phyloP scores from a whole-genome alignment of 768 basidiomycete species.

The Scleroderma bovista region DNA sequence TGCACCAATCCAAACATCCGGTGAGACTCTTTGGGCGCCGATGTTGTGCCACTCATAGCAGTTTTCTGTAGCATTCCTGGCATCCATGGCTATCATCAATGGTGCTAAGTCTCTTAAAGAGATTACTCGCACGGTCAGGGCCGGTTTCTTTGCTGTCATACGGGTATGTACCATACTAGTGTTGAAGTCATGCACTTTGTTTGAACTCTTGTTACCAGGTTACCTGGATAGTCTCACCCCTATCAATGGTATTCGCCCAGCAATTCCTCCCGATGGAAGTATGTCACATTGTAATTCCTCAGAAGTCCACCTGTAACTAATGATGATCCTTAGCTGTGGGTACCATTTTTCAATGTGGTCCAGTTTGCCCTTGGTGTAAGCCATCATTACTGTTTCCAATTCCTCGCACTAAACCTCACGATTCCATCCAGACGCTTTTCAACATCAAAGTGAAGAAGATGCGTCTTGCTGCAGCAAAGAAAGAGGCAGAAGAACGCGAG shows the following conservation, averaged over 20 bases:
- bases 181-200: background rate
- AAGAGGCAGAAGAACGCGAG: constrained; percentile 38
- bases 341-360: constrained; percentile 78
- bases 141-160: constrained; percentile 69
- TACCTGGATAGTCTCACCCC: constrained; percentile 74
- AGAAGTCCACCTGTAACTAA: constrained; percentile 1
- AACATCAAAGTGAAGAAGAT: constrained; percentile 67
- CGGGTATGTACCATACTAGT: constrained; percentile 43
- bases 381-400: constrained; percentile 1
- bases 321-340: constrained; percentile 59
- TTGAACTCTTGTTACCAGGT: constrained; percentile 41
- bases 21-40: constrained; percentile 34
- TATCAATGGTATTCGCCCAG: constrained; percentile 72
- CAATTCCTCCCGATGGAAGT: constrained; percentile 75
- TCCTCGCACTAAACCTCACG: background rate
- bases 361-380: constrained; percentile 74
- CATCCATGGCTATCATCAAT: constrained; percentile 79
- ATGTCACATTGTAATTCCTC: constrained; percentile 10
- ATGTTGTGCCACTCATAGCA: background rate
- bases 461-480: constrained; percentile 48
- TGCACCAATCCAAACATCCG: constrained; percentile 66
- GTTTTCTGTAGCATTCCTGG: constrained; percentile 51
- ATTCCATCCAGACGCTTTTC: constrained; percentile 58
- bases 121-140: constrained; percentile 60
- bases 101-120: constrained; percentile 67